Evolutionary conservation across 2,329 filamentous ascomycete genomes (phyloP), one percentile per base, ranked within the genome.

Genomic region (Pseudomassariella vexata): DNA sequence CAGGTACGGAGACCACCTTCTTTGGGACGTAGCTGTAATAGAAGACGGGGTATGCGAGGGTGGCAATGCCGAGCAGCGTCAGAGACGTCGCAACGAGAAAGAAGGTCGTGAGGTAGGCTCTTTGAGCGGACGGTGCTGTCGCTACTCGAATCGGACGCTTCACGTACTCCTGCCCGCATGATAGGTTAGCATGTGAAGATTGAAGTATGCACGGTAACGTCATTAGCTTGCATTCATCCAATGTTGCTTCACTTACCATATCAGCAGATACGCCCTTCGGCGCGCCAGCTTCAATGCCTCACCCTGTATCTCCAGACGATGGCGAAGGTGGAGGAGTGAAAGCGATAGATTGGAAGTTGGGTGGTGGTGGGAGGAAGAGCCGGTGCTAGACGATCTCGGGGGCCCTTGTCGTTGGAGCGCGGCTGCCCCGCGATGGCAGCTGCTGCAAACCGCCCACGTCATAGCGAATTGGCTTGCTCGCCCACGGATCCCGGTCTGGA

Each of bases 1-100:
- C 51, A 11, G 74, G 72, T 24, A 65, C 51, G 0, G 63, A 63
- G 12, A 70, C 62, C 27, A 74, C 58, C 45, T 72, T 66, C 40
- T 75, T 65, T 1, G 74, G 74, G 2, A 79, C 58, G 41, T 73
- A 76, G 41, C 65, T 67, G 44, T 68, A 64, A 48, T 76, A 77
- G 43, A 77, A 74, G 3, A 72, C 43, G 3, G 66, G 51, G 19
- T 75, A 75, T 10, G 61, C 65, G 16, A 73, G 38, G 1, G 61
- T 59, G 5, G 73, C 69, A 8, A 73, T 45, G 11, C 58, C 56
- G 16, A 75, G 57, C 34, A 78, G 57, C 6, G 62, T 50, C 3
- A 58, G 39, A 2, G 66, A 66, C 4, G 60, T 55, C 9, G 55
- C 54, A 5, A 59, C 45, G 14, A 74, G 57, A 14, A 77, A 55